phyloP scores from a whole-genome alignment of 2,329 filamentous ascomycete species.

The Drechslerella stenobrocha region DNA sequence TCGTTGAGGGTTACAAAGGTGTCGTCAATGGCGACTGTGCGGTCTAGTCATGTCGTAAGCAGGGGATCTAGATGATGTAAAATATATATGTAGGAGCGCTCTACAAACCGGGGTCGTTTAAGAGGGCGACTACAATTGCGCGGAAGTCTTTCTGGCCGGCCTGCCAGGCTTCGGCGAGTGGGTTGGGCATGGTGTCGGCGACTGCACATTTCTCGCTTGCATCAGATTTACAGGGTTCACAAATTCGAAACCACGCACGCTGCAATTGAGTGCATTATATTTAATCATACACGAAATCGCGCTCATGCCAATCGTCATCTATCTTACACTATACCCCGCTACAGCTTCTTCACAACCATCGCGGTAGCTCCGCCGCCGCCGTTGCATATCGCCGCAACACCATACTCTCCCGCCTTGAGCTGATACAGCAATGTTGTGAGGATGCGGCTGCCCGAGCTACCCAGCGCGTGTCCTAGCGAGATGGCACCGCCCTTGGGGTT shows the following conservation, averaged over 20 bases:
- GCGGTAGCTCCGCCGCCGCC: constrained; percentile 91
- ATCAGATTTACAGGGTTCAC: too few relatives aligned
- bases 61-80: constrained; percentile 33
- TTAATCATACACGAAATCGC: too few relatives aligned
- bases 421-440: constrained; percentile 88
- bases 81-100: not conserved
- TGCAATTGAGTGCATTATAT: not conserved
- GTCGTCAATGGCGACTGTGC: constrained; percentile 15
- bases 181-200: too few relatives aligned
- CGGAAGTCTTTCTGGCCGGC: too few relatives aligned
- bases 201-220: too few relatives aligned
- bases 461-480: constrained; percentile 85
- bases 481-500: constrained; percentile 91
- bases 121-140: not conserved
- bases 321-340: constrained; percentile 57
- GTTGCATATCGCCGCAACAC: constrained; percentile 94
- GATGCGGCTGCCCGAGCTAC: constrained; percentile 90
- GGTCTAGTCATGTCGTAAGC: constrained; percentile 36
- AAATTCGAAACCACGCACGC: not conserved
- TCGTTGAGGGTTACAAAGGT: constrained; percentile 18
- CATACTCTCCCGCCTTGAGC: constrained; percentile 87
- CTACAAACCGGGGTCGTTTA: not conserved
- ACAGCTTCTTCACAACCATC: constrained; percentile 73
- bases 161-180: too few relatives aligned
- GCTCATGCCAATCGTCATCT: constrained; percentile 7